Base-by-base conservation (phyloP, 2,329 filamentous ascomycete genomes). In the Tolypocladium sp. region DNA sequence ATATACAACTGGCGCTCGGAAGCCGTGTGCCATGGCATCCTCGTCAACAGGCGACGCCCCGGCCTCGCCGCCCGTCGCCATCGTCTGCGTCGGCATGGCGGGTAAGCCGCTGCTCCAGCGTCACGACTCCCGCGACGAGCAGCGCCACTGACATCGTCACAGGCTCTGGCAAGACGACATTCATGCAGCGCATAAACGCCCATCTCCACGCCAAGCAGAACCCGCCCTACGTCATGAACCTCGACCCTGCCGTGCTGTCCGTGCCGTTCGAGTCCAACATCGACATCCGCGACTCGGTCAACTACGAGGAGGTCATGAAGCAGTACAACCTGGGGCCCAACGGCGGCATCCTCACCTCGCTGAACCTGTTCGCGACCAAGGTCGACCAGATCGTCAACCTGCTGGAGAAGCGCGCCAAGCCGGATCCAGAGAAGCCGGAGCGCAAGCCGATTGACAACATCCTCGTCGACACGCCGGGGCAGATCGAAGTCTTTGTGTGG, bases 291-390 rank as follows among this genome's bases (percentile, higher is more conserved):
- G 94, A 99, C 76, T 94, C 90, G 33, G 93, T 99, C 73, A 97
- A 99, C 82, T 99, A 99, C 80, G 94, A 96, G 73, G 93, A 99
- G 76, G 94, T 99, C 64, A 99, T 99, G 95, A 95, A 93, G 76
- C 92, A 97, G 76, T 97, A 97, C 75, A 97, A 97, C 70, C 84
- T 99, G 0, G 94, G 94, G 0, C 94, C 94, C 10, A 99, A 99
- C 77, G 94, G 94, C 57, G 95, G 92, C 54, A 99, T 99, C 69
- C 78, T 99, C 65, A 99, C 95, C 2, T 94, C 90, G 13, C 79
- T 99, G 55, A 99, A 99, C 73, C 84, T 99, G 33, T 99, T 99
- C 73, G 91, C 92, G 49, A 99, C 95, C 59, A 99, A 99, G 74
- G 91, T 99, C 62, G 95, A 99, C 69, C 94, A 99, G 75, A 90